Conservation (phyloP, 2,329 filamentous ascomycete species). For the Arthrobotrys conoides region DNA sequence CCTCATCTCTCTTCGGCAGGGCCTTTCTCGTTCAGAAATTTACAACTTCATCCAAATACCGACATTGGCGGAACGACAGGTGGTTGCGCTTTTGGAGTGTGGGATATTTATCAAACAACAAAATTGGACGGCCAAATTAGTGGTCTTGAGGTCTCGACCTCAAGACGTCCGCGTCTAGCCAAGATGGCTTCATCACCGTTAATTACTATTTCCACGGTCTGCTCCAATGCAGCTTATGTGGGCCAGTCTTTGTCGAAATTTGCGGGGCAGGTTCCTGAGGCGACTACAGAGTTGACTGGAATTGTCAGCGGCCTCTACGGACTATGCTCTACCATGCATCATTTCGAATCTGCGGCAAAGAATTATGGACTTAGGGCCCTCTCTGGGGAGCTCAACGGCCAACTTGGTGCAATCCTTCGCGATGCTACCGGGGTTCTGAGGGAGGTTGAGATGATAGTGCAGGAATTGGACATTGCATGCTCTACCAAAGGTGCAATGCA, state of each 20-base stretch:
- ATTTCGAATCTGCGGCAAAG: slow-evolving; percentile 57
- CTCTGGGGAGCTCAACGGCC: slow-evolving; percentile 49
- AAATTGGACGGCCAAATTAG: slow-evolving; percentile 51
- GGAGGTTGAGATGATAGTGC: slow-evolving; percentile 55
- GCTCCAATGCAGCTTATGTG: slow-evolving; percentile 55
- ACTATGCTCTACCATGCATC: slow-evolving; percentile 55
- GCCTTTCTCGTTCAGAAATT: slow-evolving; percentile 25
- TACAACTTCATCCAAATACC: slow-evolving; percentile 1
- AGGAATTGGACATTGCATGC: slow-evolving; percentile 58
- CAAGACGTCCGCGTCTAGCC: slow-evolving; percentile 54
- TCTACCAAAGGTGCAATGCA: slow-evolving; percentile 59
- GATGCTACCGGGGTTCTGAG: slow-evolving; percentile 54
- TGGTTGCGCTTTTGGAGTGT: slow-evolving; percentile 20
- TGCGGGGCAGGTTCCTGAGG: slow-evolving; percentile 59
- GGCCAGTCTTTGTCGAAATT: slow-evolving; percentile 55
- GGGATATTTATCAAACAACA: slow-evolving; percentile 55
- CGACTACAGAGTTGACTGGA: slow-evolving; percentile 56
- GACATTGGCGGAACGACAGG: slow-evolving; percentile 35
- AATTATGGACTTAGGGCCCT: slow-evolving; percentile 57
- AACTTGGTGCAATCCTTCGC: slow-evolving; percentile 53
- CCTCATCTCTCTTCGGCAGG: slow-evolving; percentile 27
- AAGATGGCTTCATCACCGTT: slow-evolving; percentile 59
- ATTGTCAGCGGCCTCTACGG: slow-evolving; percentile 58
- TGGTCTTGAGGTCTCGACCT: slow-evolving; percentile 61
- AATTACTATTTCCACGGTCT: slow-evolving; percentile 53